These are phyloP conservation scores for Saussurea involucrata DNA, from an alignment of 129 eudicot species.

Conservation along the genomic window DNA sequence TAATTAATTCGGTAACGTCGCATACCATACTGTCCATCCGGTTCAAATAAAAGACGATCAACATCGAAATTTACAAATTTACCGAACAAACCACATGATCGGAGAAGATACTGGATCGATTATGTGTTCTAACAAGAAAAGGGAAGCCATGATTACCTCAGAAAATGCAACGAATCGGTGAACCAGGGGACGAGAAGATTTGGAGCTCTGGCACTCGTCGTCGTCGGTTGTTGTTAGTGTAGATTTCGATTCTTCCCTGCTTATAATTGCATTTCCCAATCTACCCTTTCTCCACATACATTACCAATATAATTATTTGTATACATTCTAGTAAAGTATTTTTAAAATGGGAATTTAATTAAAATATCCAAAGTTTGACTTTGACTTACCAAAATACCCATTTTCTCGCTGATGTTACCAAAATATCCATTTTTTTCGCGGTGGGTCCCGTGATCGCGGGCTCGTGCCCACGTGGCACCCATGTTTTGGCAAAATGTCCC, in stretches of 20 bases:
- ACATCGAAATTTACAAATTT: slow-evolving; percentile 1
- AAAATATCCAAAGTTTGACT: too few species aligned
- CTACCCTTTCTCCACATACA: slow-evolving; percentile 3
- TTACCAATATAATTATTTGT: not conserved
- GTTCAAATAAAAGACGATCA: slow-evolving; percentile 1
- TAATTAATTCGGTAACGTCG: not conserved
- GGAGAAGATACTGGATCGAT: slow-evolving; percentile 4
- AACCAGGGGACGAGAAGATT: slow-evolving; percentile 17
- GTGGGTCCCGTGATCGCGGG: too few species aligned
- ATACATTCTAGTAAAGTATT: too few species aligned
- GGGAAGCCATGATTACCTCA: slow-evolving; percentile 3
- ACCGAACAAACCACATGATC: slow-evolving; percentile 3
- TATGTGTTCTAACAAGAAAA: not conserved
- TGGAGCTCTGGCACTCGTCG: slow-evolving; percentile 25
- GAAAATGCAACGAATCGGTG: slow-evolving; percentile 6
- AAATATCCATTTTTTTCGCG: too few species aligned
- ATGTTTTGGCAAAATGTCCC: too few species aligned
- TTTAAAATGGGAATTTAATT: too few species aligned
- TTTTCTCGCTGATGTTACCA: too few species aligned
- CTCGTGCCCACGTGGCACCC: too few species aligned
- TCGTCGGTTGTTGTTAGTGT: slow-evolving; percentile 16
- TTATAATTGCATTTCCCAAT: slow-evolving; percentile 1
- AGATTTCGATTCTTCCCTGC: slow-evolving; percentile 9
- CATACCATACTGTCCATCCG: not conserved
- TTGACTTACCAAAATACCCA: too few species aligned